Evolutionary conservation across 805 yeast species (phyloP).

Genomic region (Ascoidea rubescens): DNA sequence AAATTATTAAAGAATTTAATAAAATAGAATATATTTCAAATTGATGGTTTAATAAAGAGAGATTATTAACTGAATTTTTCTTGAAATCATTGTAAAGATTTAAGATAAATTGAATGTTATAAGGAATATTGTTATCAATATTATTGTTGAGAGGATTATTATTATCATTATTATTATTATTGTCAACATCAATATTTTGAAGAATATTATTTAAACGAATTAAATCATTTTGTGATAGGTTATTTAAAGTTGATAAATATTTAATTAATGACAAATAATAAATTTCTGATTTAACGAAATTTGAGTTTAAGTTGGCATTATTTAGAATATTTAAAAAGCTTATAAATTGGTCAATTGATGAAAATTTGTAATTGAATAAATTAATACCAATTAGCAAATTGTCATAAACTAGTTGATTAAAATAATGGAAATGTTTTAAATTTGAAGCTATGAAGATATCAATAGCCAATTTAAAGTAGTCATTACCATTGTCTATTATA

Average conservation of each 20-base stretch:
- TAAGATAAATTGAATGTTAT: constrained; percentile 1
- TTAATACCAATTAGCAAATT: constrained; percentile 6
- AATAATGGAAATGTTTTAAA: constrained; percentile 3
- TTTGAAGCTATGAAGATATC: constrained; percentile 11
- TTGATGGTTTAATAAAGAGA: constrained; percentile 3
- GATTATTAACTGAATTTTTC: neutral
- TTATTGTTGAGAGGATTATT: too few relatives aligned
- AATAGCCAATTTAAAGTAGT: constrained; percentile 8
- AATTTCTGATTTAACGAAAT: constrained; percentile 4
- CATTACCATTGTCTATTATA: constrained; percentile 6
- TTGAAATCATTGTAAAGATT: constrained; percentile 6
- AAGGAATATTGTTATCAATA: neutral
- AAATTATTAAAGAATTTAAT: constrained; percentile 6
- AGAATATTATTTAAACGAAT: neutral
- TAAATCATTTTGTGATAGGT: neutral
- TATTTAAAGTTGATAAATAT: constrained; percentile 1
- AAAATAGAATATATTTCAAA: constrained; percentile 7
- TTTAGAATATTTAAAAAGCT: constrained; percentile 5
- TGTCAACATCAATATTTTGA: neutral
- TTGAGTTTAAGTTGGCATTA: neutral
- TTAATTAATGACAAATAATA: constrained; percentile 8
- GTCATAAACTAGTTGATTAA: constrained; percentile 6
- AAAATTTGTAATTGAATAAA: constrained; percentile 6
- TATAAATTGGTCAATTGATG: constrained; percentile 1
- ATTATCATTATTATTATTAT: neutral